A percentile compares a stretch with the other conserved stretches of the same genome.
Conservation (phyloP, 2,329 filamentous ascomycete genomes). For the Xylariaceae sp. region DNA sequence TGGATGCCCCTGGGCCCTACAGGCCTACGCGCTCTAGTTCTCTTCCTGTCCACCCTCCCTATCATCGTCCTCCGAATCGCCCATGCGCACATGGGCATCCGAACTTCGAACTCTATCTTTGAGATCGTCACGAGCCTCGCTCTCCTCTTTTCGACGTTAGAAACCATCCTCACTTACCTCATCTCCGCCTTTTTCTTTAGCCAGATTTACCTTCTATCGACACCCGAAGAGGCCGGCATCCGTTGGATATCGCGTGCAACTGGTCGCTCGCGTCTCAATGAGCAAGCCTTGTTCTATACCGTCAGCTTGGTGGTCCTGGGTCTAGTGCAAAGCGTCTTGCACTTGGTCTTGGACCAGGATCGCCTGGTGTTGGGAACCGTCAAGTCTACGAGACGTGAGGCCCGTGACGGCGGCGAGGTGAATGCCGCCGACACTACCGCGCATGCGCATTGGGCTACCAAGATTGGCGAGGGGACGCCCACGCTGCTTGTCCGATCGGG, state of each 20-base stretch:
- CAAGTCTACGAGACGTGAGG: constrained; percentile 25
- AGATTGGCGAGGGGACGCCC: constrained; percentile 40
- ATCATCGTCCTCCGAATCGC: constrained; percentile 83
- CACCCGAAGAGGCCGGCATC: constrained; percentile 54
- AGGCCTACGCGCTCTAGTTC: constrained; percentile 66
- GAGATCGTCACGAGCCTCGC: constrained; percentile 57
- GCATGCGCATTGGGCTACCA: constrained; percentile 23
- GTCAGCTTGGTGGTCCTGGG: constrained; percentile 65
- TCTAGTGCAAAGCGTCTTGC: constrained; percentile 60
- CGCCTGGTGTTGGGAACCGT: constrained; percentile 48
- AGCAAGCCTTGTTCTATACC: constrained; percentile 76
- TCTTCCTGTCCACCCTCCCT: constrained; percentile 70
- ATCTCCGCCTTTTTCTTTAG: constrained; percentile 75
- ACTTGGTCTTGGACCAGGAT: constrained; percentile 71
- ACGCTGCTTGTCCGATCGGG: constrained; percentile 22
- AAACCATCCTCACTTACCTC: constrained; percentile 70
- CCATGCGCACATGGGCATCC: constrained; percentile 68
- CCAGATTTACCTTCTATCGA: constrained; percentile 73
- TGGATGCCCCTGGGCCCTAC: constrained; percentile 78
- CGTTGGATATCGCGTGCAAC: constrained; percentile 67
- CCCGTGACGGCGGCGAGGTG: constrained; percentile 14
- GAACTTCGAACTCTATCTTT: constrained; percentile 64
- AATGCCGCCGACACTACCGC: not conserved
- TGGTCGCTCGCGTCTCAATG: constrained; percentile 70
- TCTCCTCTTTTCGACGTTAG: constrained; percentile 54